Conservation (phyloP, 495 filamentous ascomycete genomes). For the Parathielavia appendiculata region DNA sequence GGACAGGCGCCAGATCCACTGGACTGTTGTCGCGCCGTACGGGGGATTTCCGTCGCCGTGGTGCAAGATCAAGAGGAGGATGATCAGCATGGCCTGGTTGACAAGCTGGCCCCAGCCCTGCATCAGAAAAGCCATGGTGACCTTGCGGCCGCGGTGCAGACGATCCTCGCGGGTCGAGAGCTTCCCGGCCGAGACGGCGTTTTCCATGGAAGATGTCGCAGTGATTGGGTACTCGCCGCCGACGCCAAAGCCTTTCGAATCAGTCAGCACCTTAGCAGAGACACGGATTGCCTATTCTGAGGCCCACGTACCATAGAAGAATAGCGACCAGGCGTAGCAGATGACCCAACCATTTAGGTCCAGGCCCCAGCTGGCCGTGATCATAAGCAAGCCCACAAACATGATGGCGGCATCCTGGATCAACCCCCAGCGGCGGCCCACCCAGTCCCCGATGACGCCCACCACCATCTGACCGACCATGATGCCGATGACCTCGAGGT, state of each 20-base stretch:
- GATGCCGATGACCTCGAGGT: conserved; percentile 83
- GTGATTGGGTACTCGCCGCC: conserved; percentile 96
- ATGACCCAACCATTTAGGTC: conserved; percentile 86
- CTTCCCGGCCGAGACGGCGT: conserved; percentile 74
- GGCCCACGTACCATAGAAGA: conserved; percentile 64
- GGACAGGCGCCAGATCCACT: conserved; percentile 81
- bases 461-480: conserved; percentile 80
- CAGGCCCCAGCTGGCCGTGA: conserved; percentile 78
- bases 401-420: conserved; percentile 92
- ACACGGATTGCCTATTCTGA: not conserved
- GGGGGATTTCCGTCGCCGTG: conserved; percentile 64
- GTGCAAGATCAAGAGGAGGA: conserved; percentile 77
- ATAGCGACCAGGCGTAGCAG: conserved; percentile 84
- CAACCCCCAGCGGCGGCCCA: conserved; percentile 84
- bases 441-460: conserved; percentile 58
- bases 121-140: conserved; percentile 91
- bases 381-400: conserved; percentile 82
- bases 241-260: conserved; percentile 64
- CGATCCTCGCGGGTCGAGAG: conserved; percentile 85
- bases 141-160: conserved; percentile 86
- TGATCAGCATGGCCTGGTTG: conserved; percentile 81
- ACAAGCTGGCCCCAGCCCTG: conserved; percentile 93
- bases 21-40: conserved; percentile 63
- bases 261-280: not conserved
- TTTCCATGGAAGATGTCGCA: conserved; percentile 92